phyloP scores from a whole-genome alignment of 208 protist genomes.

The Leishmania turanica region DNA sequence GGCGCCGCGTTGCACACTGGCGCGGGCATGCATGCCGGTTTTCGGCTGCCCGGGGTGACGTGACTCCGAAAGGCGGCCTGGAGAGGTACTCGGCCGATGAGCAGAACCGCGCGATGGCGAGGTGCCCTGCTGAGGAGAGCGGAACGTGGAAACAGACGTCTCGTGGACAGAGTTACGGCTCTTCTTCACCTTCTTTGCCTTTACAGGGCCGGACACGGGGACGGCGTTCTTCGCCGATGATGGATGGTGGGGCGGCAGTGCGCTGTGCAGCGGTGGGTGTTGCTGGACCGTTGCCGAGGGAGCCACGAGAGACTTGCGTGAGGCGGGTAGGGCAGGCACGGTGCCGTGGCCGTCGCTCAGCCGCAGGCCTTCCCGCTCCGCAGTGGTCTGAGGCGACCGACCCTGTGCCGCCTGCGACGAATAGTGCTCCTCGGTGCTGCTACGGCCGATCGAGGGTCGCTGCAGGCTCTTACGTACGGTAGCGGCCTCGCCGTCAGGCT shows the following conservation, averaged over 20 bases:
- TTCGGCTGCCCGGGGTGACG: conserved; percentile 1
- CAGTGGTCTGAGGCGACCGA: background rate
- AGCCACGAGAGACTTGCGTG: conserved; percentile 18
- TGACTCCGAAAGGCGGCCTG: conserved; percentile 5
- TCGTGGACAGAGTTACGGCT: background rate
- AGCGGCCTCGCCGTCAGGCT: background rate
- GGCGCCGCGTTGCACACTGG: conserved; percentile 13
- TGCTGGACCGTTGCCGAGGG: background rate
- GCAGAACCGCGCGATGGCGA: conserved; percentile 30
- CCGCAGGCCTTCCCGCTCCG: background rate
- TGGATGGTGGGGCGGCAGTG: background rate
- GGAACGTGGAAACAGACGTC: background rate
- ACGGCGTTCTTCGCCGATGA: background rate
- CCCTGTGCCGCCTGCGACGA: background rate
- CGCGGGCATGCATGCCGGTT: background rate
- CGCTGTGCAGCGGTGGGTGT: background rate
- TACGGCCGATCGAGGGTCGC: conserved; percentile 19
- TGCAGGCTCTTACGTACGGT: conserved; percentile 12
- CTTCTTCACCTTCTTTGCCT: conserved; percentile 28
- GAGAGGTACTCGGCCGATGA: conserved; percentile 25
- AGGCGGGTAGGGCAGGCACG: background rate
- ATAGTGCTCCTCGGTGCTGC: conserved; percentile 20
- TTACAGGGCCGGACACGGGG: background rate
- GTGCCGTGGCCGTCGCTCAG: conserved; percentile 10
- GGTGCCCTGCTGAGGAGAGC: conserved; percentile 14